A percentile compares a stretch with the other conserved stretches of the same genome.
phyloP scores from a whole-genome alignment of 345 rosid species.

The Draba incana region DNA sequence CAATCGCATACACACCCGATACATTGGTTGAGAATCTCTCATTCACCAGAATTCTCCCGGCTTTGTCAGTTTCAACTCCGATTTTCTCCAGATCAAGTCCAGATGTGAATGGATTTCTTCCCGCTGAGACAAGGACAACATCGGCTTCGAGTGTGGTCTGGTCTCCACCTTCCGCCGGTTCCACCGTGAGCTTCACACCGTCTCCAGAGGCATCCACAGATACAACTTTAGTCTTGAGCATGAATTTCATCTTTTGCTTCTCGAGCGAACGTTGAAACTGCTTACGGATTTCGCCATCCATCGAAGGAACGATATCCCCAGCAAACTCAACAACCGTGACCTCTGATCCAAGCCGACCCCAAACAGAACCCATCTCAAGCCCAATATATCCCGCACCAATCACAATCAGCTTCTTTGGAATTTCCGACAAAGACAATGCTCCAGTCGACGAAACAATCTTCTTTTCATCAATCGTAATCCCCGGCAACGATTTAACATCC shows the following conservation, averaged over 20 bases:
- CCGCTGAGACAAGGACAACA: slow-evolving; percentile 94
- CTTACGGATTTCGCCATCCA: slow-evolving; percentile 91
- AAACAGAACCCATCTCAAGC: slow-evolving; percentile 93
- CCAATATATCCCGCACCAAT: slow-evolving; percentile 94
- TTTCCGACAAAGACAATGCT: slow-evolving; percentile 62
- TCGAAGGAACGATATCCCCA: slow-evolving; percentile 73
- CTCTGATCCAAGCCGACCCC: slow-evolving; percentile 86
- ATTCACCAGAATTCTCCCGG: slow-evolving; percentile 74
- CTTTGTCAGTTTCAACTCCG: slow-evolving; percentile 76
- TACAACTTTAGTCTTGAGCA: slow-evolving; percentile 90
- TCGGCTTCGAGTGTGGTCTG: slow-evolving; percentile 77
- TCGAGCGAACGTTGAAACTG: slow-evolving; percentile 83
- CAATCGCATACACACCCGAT: slow-evolving; percentile 85
- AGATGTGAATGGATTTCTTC: slow-evolving; percentile 84
- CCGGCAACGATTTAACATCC: slow-evolving; percentile 82
- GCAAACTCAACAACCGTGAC: slow-evolving; percentile 93
- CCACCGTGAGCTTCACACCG: slow-evolving; percentile 72
- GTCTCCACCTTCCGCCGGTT: slow-evolving; percentile 87
- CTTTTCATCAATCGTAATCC: slow-evolving; percentile 81
- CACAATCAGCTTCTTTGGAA: slow-evolving; percentile 83
- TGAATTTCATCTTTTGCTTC: slow-evolving; percentile 92
- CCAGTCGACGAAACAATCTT: slow-evolving; percentile 89
- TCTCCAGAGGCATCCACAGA: slow-evolving; percentile 68
- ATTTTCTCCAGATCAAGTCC: slow-evolving; percentile 89
- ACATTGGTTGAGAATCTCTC: slow-evolving; percentile 83